phyloP scores from a whole-genome alignment of 2,329 filamentous ascomycete species.

The Emergomyces pasteurianus region DNA sequence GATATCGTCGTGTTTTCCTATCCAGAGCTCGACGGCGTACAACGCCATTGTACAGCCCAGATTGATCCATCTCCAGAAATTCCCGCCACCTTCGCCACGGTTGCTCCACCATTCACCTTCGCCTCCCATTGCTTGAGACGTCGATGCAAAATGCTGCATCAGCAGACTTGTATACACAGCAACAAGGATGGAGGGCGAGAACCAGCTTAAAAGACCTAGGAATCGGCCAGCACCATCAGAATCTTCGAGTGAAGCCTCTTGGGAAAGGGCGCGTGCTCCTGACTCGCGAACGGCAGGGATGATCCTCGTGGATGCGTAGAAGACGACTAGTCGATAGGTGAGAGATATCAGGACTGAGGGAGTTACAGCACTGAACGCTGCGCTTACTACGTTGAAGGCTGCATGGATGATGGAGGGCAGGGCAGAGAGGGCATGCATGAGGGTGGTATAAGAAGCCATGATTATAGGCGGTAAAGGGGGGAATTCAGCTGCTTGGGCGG shows the following conservation, averaged over 20 bases:
- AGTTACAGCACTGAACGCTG: slow-evolving; percentile 89
- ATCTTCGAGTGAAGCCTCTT: slow-evolving; percentile 78
- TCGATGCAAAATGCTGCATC: slow-evolving; percentile 86
- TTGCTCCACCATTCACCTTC: slow-evolving; percentile 71
- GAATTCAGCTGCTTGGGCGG: slow-evolving; percentile 57
- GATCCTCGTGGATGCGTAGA: slow-evolving; percentile 90
- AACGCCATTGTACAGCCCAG: slow-evolving; percentile 76
- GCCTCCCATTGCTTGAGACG: slow-evolving; percentile 45
- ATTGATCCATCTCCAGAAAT: slow-evolving; percentile 89
- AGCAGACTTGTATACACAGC: slow-evolving; percentile 92
- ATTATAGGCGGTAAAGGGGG: slow-evolving; percentile 94
- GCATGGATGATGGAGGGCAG: slow-evolving; percentile 76
- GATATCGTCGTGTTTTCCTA: slow-evolving; percentile 60
- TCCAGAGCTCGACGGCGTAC: slow-evolving; percentile 80
- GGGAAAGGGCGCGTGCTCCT: slow-evolving; percentile 67
- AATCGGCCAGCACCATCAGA: slow-evolving; percentile 69
- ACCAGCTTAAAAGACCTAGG: slow-evolving; percentile 78
- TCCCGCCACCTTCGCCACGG: slow-evolving; percentile 71
- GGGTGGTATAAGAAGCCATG: slow-evolving; percentile 93
- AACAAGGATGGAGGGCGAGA: slow-evolving; percentile 86
- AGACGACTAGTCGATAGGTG: slow-evolving; percentile 83
- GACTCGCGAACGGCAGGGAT: slow-evolving; percentile 86
- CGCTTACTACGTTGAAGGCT: slow-evolving; percentile 72
- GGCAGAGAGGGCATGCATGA: slow-evolving; percentile 70
- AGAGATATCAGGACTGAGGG: slow-evolving; percentile 93